phyloP scores from a whole-genome alignment of 2,329 filamentous ascomycete genomes.

The Verticillium klebahnii region DNA sequence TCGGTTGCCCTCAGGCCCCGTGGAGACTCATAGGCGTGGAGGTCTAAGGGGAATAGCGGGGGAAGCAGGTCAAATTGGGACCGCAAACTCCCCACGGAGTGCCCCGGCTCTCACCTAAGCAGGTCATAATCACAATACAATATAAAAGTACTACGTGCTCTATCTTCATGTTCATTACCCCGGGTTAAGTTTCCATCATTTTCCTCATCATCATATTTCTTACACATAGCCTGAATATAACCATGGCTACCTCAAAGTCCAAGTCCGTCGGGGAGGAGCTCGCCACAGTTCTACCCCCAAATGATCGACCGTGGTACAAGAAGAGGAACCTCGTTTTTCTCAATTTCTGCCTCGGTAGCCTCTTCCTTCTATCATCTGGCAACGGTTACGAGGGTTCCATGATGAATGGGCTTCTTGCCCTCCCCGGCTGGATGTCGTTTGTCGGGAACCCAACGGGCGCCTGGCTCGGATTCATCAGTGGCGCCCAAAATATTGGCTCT shows the following conservation, averaged over 20 bases:
- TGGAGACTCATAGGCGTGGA: too few relatives aligned
- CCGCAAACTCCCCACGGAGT: too few relatives aligned
- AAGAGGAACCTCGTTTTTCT: constrained; percentile 6
- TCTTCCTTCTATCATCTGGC: constrained; percentile 7
- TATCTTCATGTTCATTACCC: too few relatives aligned
- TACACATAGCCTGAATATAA: not conserved
- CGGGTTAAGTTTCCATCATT: too few relatives aligned
- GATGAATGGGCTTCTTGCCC: constrained; percentile 9
- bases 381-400: constrained; percentile 12
- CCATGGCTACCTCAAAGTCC: not conserved
- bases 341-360: constrained; percentile 8
- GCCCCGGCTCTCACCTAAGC: too few relatives aligned
- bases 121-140: too few relatives aligned
- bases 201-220: too few relatives aligned
- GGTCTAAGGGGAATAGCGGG: too few relatives aligned
- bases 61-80: too few relatives aligned
- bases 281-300: constrained; percentile 6
- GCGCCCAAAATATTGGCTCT: not conserved
- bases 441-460: constrained; percentile 4
- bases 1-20: too few relatives aligned
- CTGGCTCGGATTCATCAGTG: constrained; percentile 9
- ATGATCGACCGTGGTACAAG: constrained; percentile 8
- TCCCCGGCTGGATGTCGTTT: constrained; percentile 8
- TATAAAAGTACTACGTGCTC: too few relatives aligned
- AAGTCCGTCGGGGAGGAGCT: constrained; percentile 9